Conservation (phyloP, 2,329 filamentous ascomycete species). For the Scopulariopsis brevicaulis region DNA sequence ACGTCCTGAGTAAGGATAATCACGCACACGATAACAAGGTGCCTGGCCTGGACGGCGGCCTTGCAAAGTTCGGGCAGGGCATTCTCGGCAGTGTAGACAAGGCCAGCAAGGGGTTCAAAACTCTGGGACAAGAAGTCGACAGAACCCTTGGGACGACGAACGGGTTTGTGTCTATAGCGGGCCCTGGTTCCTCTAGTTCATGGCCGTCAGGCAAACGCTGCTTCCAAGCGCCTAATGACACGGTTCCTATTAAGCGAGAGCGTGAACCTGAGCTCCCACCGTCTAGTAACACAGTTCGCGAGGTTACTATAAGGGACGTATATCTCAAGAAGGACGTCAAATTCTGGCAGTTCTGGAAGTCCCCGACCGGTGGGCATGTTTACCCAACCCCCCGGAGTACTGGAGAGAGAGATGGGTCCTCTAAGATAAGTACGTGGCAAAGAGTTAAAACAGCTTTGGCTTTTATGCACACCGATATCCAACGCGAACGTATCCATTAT, state of each 20-base stretch:
- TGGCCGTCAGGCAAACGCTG: background rate
- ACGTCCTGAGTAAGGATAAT: slow-evolving; percentile 32
- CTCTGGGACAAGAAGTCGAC: slow-evolving; percentile 37
- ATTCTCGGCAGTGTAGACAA: slow-evolving; percentile 24
- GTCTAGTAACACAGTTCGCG: slow-evolving; percentile 41
- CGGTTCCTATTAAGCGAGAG: background rate
- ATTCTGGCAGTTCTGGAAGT: slow-evolving; percentile 57
- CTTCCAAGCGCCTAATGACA: background rate
- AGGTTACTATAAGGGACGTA: slow-evolving; percentile 35
- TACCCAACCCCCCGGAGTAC: slow-evolving; percentile 48
- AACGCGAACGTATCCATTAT: slow-evolving; percentile 39
- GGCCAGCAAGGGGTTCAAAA: slow-evolving; percentile 32
- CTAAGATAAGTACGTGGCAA: slow-evolving; percentile 33
- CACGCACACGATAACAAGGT: slow-evolving; percentile 4
- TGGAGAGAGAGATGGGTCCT: slow-evolving; percentile 24
- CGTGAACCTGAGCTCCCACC: background rate
- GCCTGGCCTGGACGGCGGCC: slow-evolving; percentile 16
- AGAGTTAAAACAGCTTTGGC: slow-evolving; percentile 37
- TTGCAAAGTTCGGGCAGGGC: slow-evolving; percentile 20
- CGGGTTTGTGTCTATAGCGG: slow-evolving; percentile 31
- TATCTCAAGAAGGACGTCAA: slow-evolving; percentile 29
- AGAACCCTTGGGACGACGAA: slow-evolving; percentile 41
- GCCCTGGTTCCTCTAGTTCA: slow-evolving; percentile 8
- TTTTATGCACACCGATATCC: slow-evolving; percentile 31
- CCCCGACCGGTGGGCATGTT: slow-evolving; percentile 46